A percentile compares a stretch with the other conserved stretches of the same genome.
phyloP scores from a whole-genome alignment of 169 alveolate genomes.

The Cryptosporidium xiaoi region DNA sequence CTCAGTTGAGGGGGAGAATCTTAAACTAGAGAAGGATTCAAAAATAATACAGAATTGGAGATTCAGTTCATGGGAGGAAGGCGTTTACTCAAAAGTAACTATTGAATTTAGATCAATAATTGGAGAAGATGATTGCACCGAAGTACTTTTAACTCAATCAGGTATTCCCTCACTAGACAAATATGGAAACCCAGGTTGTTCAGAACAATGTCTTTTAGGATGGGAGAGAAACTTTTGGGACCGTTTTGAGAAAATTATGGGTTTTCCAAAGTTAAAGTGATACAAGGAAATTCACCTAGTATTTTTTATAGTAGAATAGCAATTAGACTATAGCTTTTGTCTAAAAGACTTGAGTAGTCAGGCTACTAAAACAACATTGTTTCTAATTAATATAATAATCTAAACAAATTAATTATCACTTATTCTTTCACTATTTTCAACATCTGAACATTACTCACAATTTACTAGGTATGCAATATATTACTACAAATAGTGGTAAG shows the following conservation, averaged over 20 bases:
- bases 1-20: constrained; percentile 49
- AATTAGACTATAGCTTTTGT: too few relatives aligned
- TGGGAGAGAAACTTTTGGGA: constrained; percentile 74
- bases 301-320: too few relatives aligned
- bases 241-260: constrained; percentile 68
- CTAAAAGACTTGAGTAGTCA: too few relatives aligned
- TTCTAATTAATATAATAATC: too few relatives aligned
- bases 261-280: constrained; percentile 57
- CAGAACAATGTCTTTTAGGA: constrained; percentile 44
- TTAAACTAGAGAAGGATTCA: constrained; percentile 4
- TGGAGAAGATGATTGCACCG: constrained; percentile 68
- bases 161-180: constrained; percentile 59
- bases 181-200: constrained; percentile 70
- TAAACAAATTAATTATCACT: too few relatives aligned
- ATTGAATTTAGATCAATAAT: constrained; percentile 52
- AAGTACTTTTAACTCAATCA: constrained; percentile 20
- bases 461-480: background rate
- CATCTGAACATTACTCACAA: too few relatives aligned
- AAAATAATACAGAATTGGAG: constrained; percentile 66
- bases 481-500: background rate
- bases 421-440: too few relatives aligned
- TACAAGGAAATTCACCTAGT: background rate
- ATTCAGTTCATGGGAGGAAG: constrained; percentile 62
- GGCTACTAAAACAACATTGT: too few relatives aligned
- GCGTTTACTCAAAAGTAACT: constrained; percentile 48